Evolutionary conservation across 1,284 basidiomycete genomes (phyloP), one percentile per base, ranked within the genome.

Genomic region (Leucoagaricus sp.): DNA sequence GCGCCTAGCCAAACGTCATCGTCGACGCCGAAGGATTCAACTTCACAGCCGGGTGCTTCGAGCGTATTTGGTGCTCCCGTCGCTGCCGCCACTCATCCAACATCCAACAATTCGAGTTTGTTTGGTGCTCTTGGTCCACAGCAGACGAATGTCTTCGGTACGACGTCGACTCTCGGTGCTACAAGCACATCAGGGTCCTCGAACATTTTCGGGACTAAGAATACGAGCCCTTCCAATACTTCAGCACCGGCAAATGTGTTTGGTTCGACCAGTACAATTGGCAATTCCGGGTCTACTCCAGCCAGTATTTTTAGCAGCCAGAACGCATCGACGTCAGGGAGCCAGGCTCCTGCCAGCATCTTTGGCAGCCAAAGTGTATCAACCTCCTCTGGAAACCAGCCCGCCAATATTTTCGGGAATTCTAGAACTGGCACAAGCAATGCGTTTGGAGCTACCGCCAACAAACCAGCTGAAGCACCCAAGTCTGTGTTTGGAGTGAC

Each of bases 21-120:
- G 34, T 45, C 42, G 5, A 5, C 40, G 5, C 12, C 12, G 13
- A 49, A 40, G 12, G 28, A 31, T 15, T 49, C 54, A 33, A 42
- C 41, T 31, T 21, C 48, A 8, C 52, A 57, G 8, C 45, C 21
- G 28, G n/a, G n/a, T n/a, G 23, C 36, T 28, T 9, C 26, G 19
- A 25, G 25, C 17, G 9, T 38, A 10, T 49, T 47, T 6, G 36
- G 38, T 38, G 6, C 48, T 17, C n/a, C 28, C 21, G 25, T 23
- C 34, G 42, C 45, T 28, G 46, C 51, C 17, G 40, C 56, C 31
- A 25, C 48, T 12, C 36, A 52, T 44, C 36, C 53, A 23, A 17
- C 50, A 9, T 29, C 59, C 10, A n/a, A 21, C 13, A 49, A 49
- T 15, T 44, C 59, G 15, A 56, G 53, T 47, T 34, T 56, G n/a